phyloP scores from a whole-genome alignment of 129 eudicot species.

The Centella asiatica region DNA sequence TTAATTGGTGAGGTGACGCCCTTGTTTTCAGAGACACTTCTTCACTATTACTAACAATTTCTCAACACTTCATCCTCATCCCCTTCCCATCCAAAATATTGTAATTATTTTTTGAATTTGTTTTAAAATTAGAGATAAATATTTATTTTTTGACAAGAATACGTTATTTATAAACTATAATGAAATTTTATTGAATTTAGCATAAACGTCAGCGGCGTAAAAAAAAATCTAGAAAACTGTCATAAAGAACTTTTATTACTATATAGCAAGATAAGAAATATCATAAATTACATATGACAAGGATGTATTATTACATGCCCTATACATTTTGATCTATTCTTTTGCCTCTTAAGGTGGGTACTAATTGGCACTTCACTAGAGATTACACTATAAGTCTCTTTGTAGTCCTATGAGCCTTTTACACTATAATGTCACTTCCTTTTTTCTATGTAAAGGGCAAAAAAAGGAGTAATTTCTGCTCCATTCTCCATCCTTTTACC shows the following conservation, averaged over 20 bases:
- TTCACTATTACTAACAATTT: background rate
- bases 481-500: background rate
- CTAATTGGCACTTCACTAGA: background rate
- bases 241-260: background rate
- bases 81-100: background rate
- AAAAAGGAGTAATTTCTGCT: background rate
- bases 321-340: constrained; percentile 7
- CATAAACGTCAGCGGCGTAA: too few relatives aligned
- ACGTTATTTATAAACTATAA: too few relatives aligned
- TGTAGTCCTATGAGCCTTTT: background rate
- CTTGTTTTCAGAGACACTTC: background rate
- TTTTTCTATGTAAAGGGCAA: background rate
- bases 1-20: background rate
- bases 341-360: constrained; percentile 2
- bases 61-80: background rate
- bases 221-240: background rate
- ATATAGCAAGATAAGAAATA: background rate
- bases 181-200: too few relatives aligned
- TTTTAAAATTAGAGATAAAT: too few relatives aligned
- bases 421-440: background rate
- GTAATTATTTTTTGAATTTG: too few relatives aligned
- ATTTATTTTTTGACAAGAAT: too few relatives aligned
- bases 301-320: background rate
- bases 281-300: background rate
- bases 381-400: background rate